phyloP scores from a whole-genome alignment of 306 rosid species.

The Ceratonia siliqua region DNA sequence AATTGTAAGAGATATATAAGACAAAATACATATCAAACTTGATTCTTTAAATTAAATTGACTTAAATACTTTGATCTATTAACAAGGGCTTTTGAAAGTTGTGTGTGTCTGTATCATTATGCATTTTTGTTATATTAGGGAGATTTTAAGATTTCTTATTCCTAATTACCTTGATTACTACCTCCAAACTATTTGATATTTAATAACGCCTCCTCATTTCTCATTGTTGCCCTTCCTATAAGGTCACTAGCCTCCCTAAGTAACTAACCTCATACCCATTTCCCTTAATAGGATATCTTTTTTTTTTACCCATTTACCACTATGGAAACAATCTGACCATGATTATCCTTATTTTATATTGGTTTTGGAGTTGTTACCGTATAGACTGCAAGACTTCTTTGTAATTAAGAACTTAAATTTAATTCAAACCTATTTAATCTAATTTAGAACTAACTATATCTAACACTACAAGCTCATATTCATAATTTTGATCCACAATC shows the following conservation, averaged over 20 bases:
- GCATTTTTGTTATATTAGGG: not conserved
- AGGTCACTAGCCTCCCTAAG: not conserved
- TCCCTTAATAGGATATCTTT: not conserved
- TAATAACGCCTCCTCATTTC: not conserved
- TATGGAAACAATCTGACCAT: not conserved
- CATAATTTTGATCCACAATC: too few relatives aligned
- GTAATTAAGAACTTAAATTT: not conserved
- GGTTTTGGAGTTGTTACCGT: not conserved
- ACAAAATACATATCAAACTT: too few relatives aligned
- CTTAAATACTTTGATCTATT: not conserved
- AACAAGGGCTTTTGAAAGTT: not conserved
- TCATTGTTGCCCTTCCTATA: not conserved
- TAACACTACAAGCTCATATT: too few relatives aligned
- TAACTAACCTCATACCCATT: not conserved
- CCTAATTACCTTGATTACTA: not conserved
- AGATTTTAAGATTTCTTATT: not conserved
- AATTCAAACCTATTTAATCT: too few relatives aligned
- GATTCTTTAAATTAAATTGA: not conserved
- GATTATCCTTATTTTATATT: not conserved
- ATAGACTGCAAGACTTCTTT: not conserved
- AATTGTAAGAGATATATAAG: too few relatives aligned
- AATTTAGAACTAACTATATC: too few relatives aligned
- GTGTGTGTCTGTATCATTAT: not conserved
- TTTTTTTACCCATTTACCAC: not conserved
- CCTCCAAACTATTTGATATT: not conserved